Conservation (phyloP, 108 stramenopile genomes). For the Fistulifera solaris region DNA sequence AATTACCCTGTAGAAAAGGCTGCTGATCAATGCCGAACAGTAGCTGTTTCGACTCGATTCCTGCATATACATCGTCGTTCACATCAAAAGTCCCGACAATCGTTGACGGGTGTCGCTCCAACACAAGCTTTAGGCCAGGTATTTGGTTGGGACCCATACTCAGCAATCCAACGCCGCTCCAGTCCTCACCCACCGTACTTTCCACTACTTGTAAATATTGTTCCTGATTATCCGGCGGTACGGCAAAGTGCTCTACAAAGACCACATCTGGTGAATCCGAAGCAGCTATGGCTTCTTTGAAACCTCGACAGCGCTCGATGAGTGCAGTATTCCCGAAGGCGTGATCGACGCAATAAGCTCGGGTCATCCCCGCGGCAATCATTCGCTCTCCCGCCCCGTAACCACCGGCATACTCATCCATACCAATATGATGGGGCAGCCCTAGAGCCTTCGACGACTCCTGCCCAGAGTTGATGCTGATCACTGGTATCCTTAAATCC, state of each 20-base stretch:
- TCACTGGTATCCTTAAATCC: neutral
- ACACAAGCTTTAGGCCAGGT: neutral
- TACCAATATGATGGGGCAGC: slow-evolving; percentile 10
- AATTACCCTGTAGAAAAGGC: slow-evolving; percentile 23
- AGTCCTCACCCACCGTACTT: slow-evolving; percentile 13
- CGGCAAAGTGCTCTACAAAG: slow-evolving; percentile 5
- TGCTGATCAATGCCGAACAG: slow-evolving; percentile 27
- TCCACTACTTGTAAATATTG: slow-evolving; percentile 10
- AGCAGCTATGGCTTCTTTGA: slow-evolving; percentile 12
- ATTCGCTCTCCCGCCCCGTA: slow-evolving; percentile 6
- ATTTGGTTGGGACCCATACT: slow-evolving; percentile 9
- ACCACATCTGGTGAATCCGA: neutral
- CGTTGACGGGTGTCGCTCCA: slow-evolving; percentile 5
- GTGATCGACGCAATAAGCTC: slow-evolving; percentile 17
- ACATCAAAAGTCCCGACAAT: slow-evolving; percentile 19
- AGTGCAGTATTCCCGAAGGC: slow-evolving; percentile 8
- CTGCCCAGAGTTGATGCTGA: slow-evolving; percentile 4
- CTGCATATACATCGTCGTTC: slow-evolving; percentile 9
- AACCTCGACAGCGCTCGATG: slow-evolving; percentile 21
- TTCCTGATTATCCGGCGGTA: slow-evolving; percentile 17
- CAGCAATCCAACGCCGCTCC: slow-evolving; percentile 16
- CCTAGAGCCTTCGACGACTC: slow-evolving; percentile 2
- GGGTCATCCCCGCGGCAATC: slow-evolving; percentile 6
- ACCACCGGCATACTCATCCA: slow-evolving; percentile 2
- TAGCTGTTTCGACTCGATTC: slow-evolving; percentile 9